These are phyloP conservation scores for Aspergillus sp. DNA, from an alignment of 2,329 filamentous ascomycete species.

Conservation along the genomic window DNA sequence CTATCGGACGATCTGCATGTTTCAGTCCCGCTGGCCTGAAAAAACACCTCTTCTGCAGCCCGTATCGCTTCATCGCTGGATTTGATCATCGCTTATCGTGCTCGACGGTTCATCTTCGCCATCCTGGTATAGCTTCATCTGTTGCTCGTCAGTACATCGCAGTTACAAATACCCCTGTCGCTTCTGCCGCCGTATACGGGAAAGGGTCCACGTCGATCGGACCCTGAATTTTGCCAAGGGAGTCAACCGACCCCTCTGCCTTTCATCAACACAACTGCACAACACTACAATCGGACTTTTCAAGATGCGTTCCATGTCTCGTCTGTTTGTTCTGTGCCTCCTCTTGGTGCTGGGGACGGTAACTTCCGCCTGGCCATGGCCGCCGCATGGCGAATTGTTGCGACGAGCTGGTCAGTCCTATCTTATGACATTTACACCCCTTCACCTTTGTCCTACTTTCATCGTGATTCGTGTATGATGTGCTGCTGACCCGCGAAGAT, in stretches of 20 bases:
- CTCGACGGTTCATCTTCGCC: not conserved
- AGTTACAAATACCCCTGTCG: not conserved
- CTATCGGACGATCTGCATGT: conserved; percentile 24
- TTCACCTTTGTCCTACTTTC: too few relatives aligned
- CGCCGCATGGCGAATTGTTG: conserved; percentile 23
- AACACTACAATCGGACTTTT: not conserved
- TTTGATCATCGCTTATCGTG: not conserved
- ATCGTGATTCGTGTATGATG: not conserved
- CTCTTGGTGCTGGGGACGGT: conserved; percentile 35
- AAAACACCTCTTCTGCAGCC: conserved; percentile 9
- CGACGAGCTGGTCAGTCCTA: conserved; percentile 30
- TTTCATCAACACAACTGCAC: not conserved
- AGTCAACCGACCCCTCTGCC: conserved; percentile 11
- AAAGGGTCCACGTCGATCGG: conserved; percentile 10
- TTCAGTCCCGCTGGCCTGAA: conserved; percentile 19
- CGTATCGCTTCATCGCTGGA: not conserved
- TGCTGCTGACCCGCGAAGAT: not conserved
- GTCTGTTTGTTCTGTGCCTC: conserved; percentile 36
- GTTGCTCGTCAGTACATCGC: not conserved
- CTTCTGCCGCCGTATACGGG: not conserved
- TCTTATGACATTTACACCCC: not conserved
- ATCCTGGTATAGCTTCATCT: not conserved
- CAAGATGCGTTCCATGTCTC: conserved; percentile 36
- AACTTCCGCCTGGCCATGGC: conserved; percentile 33
- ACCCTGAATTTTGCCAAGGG: conserved; percentile 13